Conservation (phyloP, 202 grass and related monocot species). For the Dendrocalamus latiflorus region DNA sequence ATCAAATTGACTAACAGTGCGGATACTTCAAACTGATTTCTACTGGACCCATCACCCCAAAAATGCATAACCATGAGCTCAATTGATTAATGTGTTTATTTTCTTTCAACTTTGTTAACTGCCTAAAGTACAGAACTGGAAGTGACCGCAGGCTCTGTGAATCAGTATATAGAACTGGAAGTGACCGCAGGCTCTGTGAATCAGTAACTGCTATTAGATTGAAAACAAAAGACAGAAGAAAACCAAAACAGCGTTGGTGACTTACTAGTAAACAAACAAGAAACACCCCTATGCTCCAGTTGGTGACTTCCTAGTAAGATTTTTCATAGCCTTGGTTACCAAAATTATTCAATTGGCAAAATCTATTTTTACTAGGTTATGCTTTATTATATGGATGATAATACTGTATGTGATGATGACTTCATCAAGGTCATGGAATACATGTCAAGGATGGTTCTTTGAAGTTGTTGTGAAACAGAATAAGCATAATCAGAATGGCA, state of each 20-base stretch:
- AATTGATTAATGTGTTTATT: conserved; percentile 35
- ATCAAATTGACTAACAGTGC: conserved; percentile 21
- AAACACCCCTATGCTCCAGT: not conserved
- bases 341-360: not conserved
- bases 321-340: no score
- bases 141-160: no score
- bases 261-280: not conserved
- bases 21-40: conserved; percentile 16
- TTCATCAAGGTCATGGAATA: not conserved
- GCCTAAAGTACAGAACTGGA: no score
- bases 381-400: not conserved
- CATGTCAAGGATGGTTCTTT: not conserved
- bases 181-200: conserved; percentile 24
- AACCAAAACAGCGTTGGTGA: not conserved
- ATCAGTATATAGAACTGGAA: conserved; percentile 1
- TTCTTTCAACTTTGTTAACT: conserved; percentile 33
- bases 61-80: conserved; percentile 28
- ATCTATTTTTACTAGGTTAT: not conserved
- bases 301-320: not conserved
- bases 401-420: not conserved
- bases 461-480: not conserved
- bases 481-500: not conserved
- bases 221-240: not conserved
- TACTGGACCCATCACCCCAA: not conserved
- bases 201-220: conserved; percentile 33